Conservation (phyloP, 805 yeast species). For the Sugiyamaella americana region DNA sequence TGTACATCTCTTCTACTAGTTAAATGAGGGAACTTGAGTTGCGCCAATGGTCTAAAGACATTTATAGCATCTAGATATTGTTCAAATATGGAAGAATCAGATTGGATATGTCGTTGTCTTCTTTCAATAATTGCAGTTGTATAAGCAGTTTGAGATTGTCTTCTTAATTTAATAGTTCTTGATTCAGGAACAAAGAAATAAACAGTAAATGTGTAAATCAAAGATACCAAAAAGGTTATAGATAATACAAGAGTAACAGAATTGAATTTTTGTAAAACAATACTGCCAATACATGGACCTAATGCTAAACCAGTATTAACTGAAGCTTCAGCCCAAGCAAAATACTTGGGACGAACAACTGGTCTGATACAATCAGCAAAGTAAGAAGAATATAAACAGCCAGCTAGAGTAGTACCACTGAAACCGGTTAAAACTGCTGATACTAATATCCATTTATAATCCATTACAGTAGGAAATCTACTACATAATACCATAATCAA, state of each 20-base stretch:
- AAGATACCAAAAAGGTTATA: background rate
- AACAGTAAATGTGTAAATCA: conserved; percentile 1
- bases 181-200: conserved; percentile 17
- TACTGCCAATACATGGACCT: conserved; percentile 26
- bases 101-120: conserved; percentile 8
- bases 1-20: conserved; percentile 9
- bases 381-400: conserved; percentile 53
- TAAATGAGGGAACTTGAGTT: conserved; percentile 20
- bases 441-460: conserved; percentile 35
- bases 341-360: conserved; percentile 39
- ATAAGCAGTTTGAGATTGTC: conserved; percentile 17
- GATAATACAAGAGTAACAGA: conserved; percentile 7
- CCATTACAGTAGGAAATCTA: conserved; percentile 16
- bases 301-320: conserved; percentile 26
- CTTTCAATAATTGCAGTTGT: conserved; percentile 2
- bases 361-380: conserved; percentile 46
- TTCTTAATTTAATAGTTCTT: conserved; percentile 16
- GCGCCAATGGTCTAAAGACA: conserved; percentile 23
- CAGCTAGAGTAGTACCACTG: conserved; percentile 58
- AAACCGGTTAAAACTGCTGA: conserved; percentile 42
- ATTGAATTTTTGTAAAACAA: conserved; percentile 15
- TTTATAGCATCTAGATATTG: conserved; percentile 10
- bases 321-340: conserved; percentile 26
- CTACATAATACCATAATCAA: conserved; percentile 15
- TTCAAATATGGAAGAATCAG: conserved; percentile 10